Percentiles rank a stretch among this genome's conserved stretches.
phyloP scores from a whole-genome alignment of 305 asterid genomes.

The Fraxinus nigra region DNA sequence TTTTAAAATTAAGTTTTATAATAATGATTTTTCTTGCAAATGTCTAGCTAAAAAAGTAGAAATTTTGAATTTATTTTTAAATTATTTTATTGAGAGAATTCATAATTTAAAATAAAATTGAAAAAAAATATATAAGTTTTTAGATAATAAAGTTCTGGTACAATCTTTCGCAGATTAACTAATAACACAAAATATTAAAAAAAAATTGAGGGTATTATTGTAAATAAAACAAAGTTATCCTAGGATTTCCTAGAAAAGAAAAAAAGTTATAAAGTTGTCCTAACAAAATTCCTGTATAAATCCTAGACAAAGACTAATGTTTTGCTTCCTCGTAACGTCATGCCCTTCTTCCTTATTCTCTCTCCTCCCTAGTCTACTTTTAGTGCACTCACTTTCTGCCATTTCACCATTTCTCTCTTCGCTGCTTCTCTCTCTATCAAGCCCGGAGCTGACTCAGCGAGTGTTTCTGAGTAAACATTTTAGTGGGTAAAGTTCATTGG shows the following conservation, averaged over 20 bases:
- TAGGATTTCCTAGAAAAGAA: background rate
- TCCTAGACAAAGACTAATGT: slow-evolving; percentile 15
- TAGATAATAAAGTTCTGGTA: too few species aligned
- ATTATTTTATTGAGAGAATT: too few species aligned
- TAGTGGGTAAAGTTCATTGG: background rate
- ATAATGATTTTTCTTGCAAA: too few species aligned
- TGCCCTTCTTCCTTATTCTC: slow-evolving; percentile 26
- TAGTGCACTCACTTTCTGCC: background rate
- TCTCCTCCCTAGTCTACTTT: background rate
- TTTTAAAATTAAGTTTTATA: too few species aligned
- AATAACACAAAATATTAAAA: too few species aligned
- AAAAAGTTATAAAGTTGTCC: background rate
- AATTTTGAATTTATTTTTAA: too few species aligned
- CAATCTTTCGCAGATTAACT: too few species aligned
- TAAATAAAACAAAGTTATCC: background rate
- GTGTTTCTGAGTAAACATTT: background rate
- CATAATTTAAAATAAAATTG: too few species aligned
- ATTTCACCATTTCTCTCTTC: background rate
- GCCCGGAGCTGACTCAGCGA: background rate
- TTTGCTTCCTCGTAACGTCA: slow-evolving; percentile 60
- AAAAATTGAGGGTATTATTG: background rate
- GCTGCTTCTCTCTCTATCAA: background rate
- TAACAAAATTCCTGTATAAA: slow-evolving; percentile 1
- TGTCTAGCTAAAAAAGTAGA: too few species aligned
- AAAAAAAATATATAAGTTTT: too few species aligned